Percentiles rank a stretch among this genome's conserved stretches.
Evolutionary conservation across 2,329 filamentous ascomycete species (phyloP).

Genomic region (Macrophomina pseudophaseolina): DNA sequence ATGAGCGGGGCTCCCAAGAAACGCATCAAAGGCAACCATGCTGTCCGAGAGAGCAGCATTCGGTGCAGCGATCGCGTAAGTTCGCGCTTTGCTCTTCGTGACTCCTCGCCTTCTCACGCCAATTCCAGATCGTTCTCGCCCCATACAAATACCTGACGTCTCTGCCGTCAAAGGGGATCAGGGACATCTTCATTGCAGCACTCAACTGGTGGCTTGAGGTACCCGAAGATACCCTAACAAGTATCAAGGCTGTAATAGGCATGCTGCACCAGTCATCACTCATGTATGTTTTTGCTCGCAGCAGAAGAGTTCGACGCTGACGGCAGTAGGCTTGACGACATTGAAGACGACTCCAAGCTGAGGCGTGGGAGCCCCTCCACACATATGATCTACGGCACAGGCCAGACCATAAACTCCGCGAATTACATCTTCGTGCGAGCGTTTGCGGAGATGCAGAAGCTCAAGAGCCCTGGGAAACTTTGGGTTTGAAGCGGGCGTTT

Average conservation of each 20-base stretch:
- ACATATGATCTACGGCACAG: conserved; percentile 55
- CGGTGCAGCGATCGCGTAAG: too few relatives aligned
- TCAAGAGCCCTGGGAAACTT: neutral
- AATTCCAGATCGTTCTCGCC: neutral
- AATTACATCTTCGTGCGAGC: conserved; percentile 56
- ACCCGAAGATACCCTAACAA: neutral
- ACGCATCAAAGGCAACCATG: too few relatives aligned
- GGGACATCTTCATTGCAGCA: conserved; percentile 33
- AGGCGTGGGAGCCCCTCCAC: conserved; percentile 55
- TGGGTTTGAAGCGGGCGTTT: too few relatives aligned
- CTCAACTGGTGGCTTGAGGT: conserved; percentile 39
- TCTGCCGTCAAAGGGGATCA: conserved; percentile 36
- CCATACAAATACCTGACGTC: conserved; percentile 33
- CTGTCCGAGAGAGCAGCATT: too few relatives aligned
- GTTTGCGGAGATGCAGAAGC: conserved; percentile 44
- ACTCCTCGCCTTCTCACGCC: too few relatives aligned
- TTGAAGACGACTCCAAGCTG: conserved; percentile 55
- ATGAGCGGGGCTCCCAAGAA: too few relatives aligned
- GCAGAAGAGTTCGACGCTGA: neutral
- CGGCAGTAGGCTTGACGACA: conserved; percentile 46
- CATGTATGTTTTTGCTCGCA: neutral
- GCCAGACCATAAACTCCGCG: conserved; percentile 59
- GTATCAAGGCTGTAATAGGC: neutral
- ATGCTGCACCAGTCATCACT: neutral
- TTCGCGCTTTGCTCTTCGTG: too few relatives aligned